Percentiles rank a stretch among this genome's conserved stretches.
Evolutionary conservation across 192 early-diverging fungal species (phyloP).

Genomic region (Entomortierella parvispora): DNA sequence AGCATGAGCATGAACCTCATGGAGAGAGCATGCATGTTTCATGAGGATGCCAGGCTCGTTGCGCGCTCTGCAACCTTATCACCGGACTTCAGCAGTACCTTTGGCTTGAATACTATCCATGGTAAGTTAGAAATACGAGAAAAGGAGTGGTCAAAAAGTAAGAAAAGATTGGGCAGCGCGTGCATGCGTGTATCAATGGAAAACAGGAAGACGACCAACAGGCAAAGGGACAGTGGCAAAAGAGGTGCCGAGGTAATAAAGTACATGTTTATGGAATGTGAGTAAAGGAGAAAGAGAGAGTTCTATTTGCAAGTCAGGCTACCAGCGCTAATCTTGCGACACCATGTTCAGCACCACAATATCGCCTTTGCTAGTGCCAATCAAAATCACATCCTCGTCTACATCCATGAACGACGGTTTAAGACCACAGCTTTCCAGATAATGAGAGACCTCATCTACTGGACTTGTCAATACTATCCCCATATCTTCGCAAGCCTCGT

Average conservation of each 20-base stretch:
- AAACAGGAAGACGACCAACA: too few species aligned
- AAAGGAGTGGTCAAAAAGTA: neutral
- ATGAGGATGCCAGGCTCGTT: too few species aligned
- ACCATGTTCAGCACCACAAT: slow-evolving; percentile 37
- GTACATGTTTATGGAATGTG: neutral
- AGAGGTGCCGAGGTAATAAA: too few species aligned
- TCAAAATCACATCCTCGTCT: slow-evolving; percentile 39
- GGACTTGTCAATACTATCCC: slow-evolving; percentile 37
- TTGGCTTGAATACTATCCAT: slow-evolving; percentile 37
- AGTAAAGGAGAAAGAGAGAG: neutral
- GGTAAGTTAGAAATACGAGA: neutral
- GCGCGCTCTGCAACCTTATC: too few species aligned
- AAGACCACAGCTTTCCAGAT: slow-evolving; percentile 36
- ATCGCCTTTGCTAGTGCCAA: slow-evolving; percentile 50
- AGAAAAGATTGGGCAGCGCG: neutral
- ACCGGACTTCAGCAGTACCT: too few species aligned
- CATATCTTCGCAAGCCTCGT: too few species aligned
- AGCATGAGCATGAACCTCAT: too few species aligned
- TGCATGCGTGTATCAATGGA: too few species aligned
- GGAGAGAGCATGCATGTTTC: too few species aligned
- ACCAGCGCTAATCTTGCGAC: slow-evolving; percentile 15
- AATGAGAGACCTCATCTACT: slow-evolving; percentile 13
- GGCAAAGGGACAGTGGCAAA: too few species aligned
- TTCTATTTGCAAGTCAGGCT: too few species aligned
- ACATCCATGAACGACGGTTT: slow-evolving; percentile 52